phyloP scores from a whole-genome alignment of 2,329 filamentous ascomycete genomes.

The Ophiostoma triangulosporum region DNA sequence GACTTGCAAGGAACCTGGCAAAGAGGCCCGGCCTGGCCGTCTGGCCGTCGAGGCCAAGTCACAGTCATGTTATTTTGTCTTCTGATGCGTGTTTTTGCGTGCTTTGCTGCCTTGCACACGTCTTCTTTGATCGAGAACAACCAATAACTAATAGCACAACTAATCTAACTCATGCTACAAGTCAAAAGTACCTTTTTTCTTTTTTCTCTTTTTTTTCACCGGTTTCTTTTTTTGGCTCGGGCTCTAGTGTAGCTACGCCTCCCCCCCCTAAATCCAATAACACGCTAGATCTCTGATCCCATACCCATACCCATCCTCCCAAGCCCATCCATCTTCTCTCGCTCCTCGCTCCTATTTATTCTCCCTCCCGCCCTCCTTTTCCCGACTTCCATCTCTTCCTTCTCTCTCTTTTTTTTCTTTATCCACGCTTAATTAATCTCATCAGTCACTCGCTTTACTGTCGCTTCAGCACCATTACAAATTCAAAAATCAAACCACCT shows the following conservation, averaged over 20 bases:
- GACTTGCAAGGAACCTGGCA: background rate
- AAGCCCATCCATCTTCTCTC: background rate
- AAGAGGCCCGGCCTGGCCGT: background rate
- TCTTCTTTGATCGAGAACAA: no score
- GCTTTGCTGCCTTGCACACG: no score
- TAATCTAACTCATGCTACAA: no score
- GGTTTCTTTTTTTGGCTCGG: background rate
- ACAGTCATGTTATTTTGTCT: background rate
- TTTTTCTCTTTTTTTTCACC: background rate
- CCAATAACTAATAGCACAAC: no score
- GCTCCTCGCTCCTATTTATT: background rate
- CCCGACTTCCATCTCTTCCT: background rate
- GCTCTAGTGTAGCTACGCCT: background rate
- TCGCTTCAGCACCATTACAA: background rate
- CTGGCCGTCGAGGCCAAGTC: background rate
- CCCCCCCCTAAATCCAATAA: background rate
- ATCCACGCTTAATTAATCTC: background rate
- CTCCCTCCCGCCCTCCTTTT: background rate
- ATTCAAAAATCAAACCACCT: background rate
- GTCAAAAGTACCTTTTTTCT: no score
- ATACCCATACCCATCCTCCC: background rate
- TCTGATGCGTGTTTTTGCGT: background rate
- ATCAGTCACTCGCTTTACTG: constrained; percentile 1
- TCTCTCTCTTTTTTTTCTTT: background rate
- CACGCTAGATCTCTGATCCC: background rate